Conservation (phyloP, 2,329 filamentous ascomycete genomes). For the Fusarium paranaense region DNA sequence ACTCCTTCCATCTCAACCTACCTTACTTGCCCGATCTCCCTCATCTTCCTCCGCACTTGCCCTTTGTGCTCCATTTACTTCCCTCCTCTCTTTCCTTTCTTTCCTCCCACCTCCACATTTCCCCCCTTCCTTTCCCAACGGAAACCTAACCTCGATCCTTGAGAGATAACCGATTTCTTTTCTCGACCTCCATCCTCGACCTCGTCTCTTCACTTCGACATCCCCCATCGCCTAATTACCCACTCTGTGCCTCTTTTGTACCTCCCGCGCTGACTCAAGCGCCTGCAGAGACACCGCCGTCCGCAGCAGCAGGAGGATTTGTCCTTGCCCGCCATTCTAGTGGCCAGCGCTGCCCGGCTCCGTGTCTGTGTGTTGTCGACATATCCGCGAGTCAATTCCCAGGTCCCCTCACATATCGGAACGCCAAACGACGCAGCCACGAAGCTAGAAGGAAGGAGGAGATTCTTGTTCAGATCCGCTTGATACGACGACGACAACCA, state of each 20-base stretch:
- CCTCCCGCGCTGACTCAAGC: conserved; percentile 32
- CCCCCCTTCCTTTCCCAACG: conserved; percentile 2
- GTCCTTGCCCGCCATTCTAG: conserved; percentile 39
- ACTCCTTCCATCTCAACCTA: conserved; percentile 10
- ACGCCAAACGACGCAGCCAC: conserved; percentile 1
- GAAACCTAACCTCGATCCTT: conserved; percentile 8
- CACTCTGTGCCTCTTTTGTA: conserved; percentile 16
- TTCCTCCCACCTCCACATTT: conserved; percentile 25
- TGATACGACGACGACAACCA: not conserved
- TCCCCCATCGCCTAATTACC: conserved; percentile 2
- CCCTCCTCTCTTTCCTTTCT: conserved; percentile 26
- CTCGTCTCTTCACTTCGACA: conserved; percentile 6
- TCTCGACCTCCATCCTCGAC: conserved; percentile 18
- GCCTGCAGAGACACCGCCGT: conserved; percentile 33
- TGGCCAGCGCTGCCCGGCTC: conserved; percentile 37
- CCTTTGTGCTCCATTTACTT: conserved; percentile 28
- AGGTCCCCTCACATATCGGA: not conserved
- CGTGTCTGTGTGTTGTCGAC: conserved; percentile 30
- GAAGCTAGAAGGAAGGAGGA: not conserved
- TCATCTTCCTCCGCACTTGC: conserved; percentile 31
- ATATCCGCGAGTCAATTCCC: conserved; percentile 18
- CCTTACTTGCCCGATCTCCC: conserved; percentile 16
- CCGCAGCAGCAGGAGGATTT: conserved; percentile 40
- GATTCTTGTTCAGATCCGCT: not conserved
- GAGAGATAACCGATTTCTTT: conserved; percentile 28